A percentile compares a stretch with the other conserved stretches of the same genome.
Conservation (phyloP, 192 early-diverging fungal species). For the Gryganskiella cystojenkinii region DNA sequence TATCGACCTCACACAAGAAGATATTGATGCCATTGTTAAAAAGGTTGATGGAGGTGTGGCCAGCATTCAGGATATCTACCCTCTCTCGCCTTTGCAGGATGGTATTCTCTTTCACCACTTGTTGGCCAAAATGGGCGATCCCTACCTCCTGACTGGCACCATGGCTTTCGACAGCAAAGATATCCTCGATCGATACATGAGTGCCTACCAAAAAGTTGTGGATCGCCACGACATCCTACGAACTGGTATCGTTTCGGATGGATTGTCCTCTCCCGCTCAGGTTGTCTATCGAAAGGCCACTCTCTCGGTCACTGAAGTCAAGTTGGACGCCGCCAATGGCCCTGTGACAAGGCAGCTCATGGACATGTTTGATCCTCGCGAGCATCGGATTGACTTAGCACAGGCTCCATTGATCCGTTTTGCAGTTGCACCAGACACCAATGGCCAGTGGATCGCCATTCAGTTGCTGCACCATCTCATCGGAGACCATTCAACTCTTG, state of each 20-base stretch:
- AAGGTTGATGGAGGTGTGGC: neutral
- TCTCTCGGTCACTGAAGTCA: neutral
- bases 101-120: slow-evolving; percentile 18
- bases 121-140: neutral
- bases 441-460: neutral
- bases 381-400: neutral
- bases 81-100: slow-evolving; percentile 8
- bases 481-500: neutral
- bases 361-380: neutral
- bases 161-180: neutral
- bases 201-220: slow-evolving; percentile 7
- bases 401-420: neutral
- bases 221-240: slow-evolving; percentile 17
- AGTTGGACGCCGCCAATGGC: slow-evolving; percentile 1
- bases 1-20: slow-evolving; percentile 2
- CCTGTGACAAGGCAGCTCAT: neutral
- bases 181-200: slow-evolving; percentile 5
- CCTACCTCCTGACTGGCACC: neutral
- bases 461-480: slow-evolving; percentile 1
- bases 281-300: neutral
- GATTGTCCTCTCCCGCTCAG: slow-evolving; percentile 1
- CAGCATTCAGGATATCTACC: slow-evolving; percentile 17
- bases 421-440: neutral
- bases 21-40: slow-evolving; percentile 2
- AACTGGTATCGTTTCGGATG: neutral